phyloP scores from a whole-genome alignment of 345 rosid species.

The Eucalyptus sideroxylon region DNA sequence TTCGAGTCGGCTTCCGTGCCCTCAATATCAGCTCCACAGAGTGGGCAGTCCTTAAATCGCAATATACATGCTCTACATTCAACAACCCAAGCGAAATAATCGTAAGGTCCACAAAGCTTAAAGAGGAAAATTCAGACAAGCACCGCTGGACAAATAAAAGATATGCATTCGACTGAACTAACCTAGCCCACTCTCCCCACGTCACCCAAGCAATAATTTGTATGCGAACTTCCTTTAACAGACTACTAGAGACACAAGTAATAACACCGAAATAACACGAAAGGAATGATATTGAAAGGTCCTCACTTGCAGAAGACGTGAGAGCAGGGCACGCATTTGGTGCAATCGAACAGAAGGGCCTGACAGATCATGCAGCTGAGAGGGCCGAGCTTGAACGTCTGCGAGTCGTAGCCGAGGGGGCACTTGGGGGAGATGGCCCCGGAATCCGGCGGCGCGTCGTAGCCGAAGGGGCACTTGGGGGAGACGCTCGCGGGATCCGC shows the following conservation, averaged over 20 bases:
- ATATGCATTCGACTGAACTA: background rate
- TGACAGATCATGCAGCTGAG: conserved; percentile 90
- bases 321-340: conserved; percentile 87
- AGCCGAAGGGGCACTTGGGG: background rate
- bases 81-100: background rate
- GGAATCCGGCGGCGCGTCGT: conserved; percentile 16
- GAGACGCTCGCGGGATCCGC: background rate
- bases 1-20: conserved; percentile 54
- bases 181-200: background rate
- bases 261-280: background rate
- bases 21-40: conserved; percentile 95
- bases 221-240: background rate
- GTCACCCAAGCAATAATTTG: background rate
- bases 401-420: conserved; percentile 90
- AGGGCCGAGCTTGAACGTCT: conserved; percentile 89
- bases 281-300: background rate
- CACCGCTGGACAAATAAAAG: background rate
- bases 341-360: conserved; percentile 64
- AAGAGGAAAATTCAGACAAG: background rate
- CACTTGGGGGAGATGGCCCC: conserved; percentile 60
- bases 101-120: background rate
- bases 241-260: background rate
- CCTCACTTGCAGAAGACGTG: conserved; percentile 88
- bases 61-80: conserved; percentile 49
- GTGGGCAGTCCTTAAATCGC: conserved; percentile 84